Conservation (phyloP, 2,329 filamentous ascomycete species). For the Colletotrichum theobromicola region DNA sequence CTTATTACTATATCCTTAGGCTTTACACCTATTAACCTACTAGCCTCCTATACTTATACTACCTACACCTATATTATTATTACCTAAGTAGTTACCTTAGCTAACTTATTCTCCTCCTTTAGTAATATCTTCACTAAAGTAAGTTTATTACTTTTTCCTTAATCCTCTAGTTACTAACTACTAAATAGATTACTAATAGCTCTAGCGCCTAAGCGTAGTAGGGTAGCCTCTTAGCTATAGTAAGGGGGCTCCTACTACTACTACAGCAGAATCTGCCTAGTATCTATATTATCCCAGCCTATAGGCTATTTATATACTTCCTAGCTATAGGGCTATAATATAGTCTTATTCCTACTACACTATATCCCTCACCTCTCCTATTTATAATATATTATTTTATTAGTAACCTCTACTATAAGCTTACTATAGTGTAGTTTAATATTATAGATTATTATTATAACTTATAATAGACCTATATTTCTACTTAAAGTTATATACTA, state of each 20-base stretch:
- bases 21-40: no score
- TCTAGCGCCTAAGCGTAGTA: no score
- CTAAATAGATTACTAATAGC: no score
- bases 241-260: neutral
- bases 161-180: no score
- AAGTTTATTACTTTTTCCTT: no score
- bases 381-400: neutral
- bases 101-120: no score
- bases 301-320: neutral
- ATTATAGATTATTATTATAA: neutral
- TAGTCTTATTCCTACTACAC: neutral
- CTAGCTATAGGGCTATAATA: neutral
- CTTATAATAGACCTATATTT: neutral
- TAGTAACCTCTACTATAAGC: neutral
- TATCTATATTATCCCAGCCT: neutral
- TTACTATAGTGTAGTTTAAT: neutral
- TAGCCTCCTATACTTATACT: no score
- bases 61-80: no score
- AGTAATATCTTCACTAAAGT: no score
- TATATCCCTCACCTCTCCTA: neutral
- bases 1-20: no score
- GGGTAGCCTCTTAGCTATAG: no score
- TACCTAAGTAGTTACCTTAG: no score
- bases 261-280: neutral
- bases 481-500: neutral